Base-by-base conservation (phyloP, 352 stramenopile species). In the Poterioochromonas sp. region DNA sequence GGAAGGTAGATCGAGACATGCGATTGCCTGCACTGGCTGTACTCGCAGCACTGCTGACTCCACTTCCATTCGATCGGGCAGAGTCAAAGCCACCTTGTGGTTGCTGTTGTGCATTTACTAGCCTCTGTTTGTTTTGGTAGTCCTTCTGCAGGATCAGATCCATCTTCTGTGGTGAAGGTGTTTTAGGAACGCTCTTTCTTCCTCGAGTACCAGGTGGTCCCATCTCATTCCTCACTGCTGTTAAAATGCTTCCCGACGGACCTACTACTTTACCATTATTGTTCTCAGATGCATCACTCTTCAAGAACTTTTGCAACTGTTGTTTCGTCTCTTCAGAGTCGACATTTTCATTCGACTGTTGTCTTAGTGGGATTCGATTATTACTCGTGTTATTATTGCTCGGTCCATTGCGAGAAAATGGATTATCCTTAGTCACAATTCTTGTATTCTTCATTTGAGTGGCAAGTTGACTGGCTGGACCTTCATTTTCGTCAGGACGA, bases 151-250 rank as follows among this genome's bases (percentile, higher is more conserved):
- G 15, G 11, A 74, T 74, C 0, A 54, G 34, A 39, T 74, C 65
- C 39, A 74, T 54, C 40, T 74, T 74, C 65, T 74, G 65, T 12
- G 65, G 65, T 12, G 65, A 58, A 51, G 65, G 65, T 11, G 65
- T 74, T n/a, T 51, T 51, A 3, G 65, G 65, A 37, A 37, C 40
- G 12, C 40, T 35, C 65, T 35, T 58, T 54, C 18, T 3, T 3
- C 18, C 8, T 20, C 34, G 18, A n/a, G 32, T 44, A 15, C 11
- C n/a, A 26, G 63, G 20, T 1, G 65, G 37, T 20, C 20, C 20
- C 3, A 34, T 37, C 39, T 58, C 65, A 35, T 51, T 74, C 40
- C 39, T 35, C 65, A 58, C 41, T 1, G 32, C 65, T 11, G 39
- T 58, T 40, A 54, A n/a, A 37, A 74, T 32, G n/a, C 18, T 74